Evolutionary conservation across 2,329 filamentous ascomycete species (phyloP), one percentile per base, ranked within the genome.

Genomic region (Pseudogymnoascus sp.): DNA sequence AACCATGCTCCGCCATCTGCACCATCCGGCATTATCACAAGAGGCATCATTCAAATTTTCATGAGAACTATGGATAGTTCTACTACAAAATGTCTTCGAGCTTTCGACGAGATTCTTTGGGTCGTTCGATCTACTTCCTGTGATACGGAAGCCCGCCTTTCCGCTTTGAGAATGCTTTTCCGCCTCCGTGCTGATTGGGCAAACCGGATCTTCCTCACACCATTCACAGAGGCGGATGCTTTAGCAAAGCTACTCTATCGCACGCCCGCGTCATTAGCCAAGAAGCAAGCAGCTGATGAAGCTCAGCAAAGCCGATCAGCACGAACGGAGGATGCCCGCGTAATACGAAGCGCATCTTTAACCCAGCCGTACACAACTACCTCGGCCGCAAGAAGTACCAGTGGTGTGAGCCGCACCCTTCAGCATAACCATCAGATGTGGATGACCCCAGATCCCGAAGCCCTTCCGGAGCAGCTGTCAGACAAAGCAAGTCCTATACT

Each of bases 151-250:
- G 85, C 88, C 58, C 85, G 89, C 5, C 75, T 94, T 23, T 85
- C 84, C 10, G 85, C 86, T 2, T 82, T 92, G 77, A 90, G 89
- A 67, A 74, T 92, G 41, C 76, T 96, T 2, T 92, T 95, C 70
- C 84, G 92, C 41, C 75, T 96, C 28, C 83, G 92, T 61, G 90
- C 90, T 19, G 90, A 96, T 72, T 90, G 88, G 70, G 83, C 87
- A 8, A 83, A 92, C 65, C 82, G 85, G 45, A 80, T 96, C 3
- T 90, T 87, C 61, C 76, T 96, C 59, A 84, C 84, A 6, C 74
- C 82, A 33, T 81, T 83, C 28, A 83, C 86, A 1, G 90, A 95
- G 69, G 87, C 84, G 26, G 83, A 86, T 64, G 83, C 83, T 59
- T 76, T 96, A 21, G 89, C 91, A 26, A 80, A 83, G 13, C 80